These are phyloP conservation scores for Nemania sp. DNA, from an alignment of 2,329 filamentous ascomycete genomes.

Conservation along the genomic window DNA sequence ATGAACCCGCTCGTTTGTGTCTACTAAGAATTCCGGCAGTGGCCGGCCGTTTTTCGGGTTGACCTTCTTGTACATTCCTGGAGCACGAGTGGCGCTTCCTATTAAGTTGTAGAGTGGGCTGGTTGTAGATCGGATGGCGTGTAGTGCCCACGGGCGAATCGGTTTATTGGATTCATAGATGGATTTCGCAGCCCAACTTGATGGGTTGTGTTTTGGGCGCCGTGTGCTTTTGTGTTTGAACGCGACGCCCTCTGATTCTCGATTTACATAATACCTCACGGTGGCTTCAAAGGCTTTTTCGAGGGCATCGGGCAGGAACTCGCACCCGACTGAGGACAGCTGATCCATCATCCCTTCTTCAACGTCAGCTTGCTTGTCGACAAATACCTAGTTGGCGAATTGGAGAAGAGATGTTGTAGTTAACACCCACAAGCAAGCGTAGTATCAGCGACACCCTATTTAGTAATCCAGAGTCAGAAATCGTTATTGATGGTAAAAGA, in stretches of 20 bases:
- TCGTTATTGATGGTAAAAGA: no score
- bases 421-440: conserved; percentile 52
- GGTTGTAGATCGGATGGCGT: conserved; percentile 56
- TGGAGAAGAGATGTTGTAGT: neutral
- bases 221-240: conserved; percentile 23
- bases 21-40: conserved; percentile 57
- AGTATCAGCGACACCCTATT: conserved; percentile 52
- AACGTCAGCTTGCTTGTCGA: conserved; percentile 17
- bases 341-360: conserved; percentile 68
- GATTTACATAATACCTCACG: conserved; percentile 56
- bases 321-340: conserved; percentile 62
- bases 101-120: conserved; percentile 59
- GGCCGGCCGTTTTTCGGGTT: conserved; percentile 56
- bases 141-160: conserved; percentile 62
- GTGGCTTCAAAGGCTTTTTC: conserved; percentile 51
- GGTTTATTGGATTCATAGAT: conserved; percentile 63
- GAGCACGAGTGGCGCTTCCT: conserved; percentile 58
- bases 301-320: conserved; percentile 55
- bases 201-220: conserved; percentile 23
- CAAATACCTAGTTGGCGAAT: neutral
- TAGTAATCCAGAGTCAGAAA: no score
- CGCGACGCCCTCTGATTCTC: conserved; percentile 40
- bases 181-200: conserved; percentile 59
- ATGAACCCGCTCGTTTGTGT: conserved; percentile 68
- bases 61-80: conserved; percentile 61